Evolutionary conservation across 2,329 filamentous ascomycete genomes (phyloP), one percentile per base, ranked within the genome.

Genomic region (Furcasterigmium furcatum): DNA sequence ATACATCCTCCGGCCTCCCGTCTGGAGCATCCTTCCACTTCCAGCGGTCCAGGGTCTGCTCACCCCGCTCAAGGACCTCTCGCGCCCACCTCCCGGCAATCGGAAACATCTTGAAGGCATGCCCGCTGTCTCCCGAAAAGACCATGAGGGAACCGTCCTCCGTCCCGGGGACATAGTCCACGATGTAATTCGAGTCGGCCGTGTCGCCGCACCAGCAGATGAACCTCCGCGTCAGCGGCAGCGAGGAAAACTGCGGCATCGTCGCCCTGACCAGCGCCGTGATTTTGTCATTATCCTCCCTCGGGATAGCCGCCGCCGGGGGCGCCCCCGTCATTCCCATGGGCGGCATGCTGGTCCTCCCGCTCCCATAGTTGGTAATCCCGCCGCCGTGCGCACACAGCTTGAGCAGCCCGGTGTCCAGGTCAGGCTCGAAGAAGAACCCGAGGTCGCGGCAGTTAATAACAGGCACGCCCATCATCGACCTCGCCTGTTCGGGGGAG

Each of bases 351-450:
- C 73, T 76, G 2, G 64, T 18, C 3, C 10, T 30, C 41, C 60
- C 40, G 1, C 56, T 48, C 18, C 55, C 44, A 6, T 56, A 64
- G 47, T 79, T 73, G 13, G 73, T 74, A 51, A 80, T 81, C 0
- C 80, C 82, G 1, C 73, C 76, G 3, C 79, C 79, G 58, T 77
- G 71, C 0, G 79, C 77, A 52, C 79, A 84, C 9, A 85, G 55
- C 61, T 85, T 85, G 38, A 85, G 61, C 5, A 83, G 58, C 20
- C 73, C 71, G 0, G 79, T 83, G 49, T 71, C 68, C 0, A 70
- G 74, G 51, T 85, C 80, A 0, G 82, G 80, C 58, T 85, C 82
- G 47, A 85, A 85, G 61, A 82, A 80, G 65, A 85, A 84, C 0
- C 80, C 80, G 0, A 84, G 63, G 48, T 85, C 81, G 2, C 81